Evolutionary conservation across 176 grass and related monocot genomes (phyloP).

Genomic region (Secale cereale): DNA sequence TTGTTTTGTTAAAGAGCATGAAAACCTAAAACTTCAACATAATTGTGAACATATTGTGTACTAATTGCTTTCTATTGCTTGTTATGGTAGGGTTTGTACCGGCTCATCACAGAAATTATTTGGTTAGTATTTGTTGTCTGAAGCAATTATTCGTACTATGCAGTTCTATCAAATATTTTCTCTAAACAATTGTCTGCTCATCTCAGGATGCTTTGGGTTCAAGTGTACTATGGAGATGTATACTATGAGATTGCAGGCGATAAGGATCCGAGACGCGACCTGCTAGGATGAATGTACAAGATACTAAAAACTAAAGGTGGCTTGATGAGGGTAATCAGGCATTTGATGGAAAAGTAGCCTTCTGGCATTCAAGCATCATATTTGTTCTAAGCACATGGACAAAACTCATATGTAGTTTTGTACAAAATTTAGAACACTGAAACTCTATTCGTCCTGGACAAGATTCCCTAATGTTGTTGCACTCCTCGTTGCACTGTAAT

Average conservation of each 20-base stretch:
- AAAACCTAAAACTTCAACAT: neutral
- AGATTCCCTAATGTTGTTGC: too few relatives aligned
- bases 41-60: neutral
- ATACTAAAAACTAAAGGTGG: conserved; percentile 2
- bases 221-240: neutral
- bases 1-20: neutral
- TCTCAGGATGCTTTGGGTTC: neutral
- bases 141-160: neutral
- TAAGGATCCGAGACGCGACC: neutral
- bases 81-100: neutral
- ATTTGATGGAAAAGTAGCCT: neutral
- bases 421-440: too few relatives aligned
- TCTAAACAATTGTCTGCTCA: neutral
- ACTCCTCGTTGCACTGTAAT: too few relatives aligned
- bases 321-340: neutral
- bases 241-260: neutral
- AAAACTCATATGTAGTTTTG: too few relatives aligned
- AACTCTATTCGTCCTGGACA: too few relatives aligned
- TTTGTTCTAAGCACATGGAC: too few relatives aligned
- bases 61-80: neutral
- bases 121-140: neutral
- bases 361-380: too few relatives aligned
- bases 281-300: conserved; percentile 11
- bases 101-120: neutral
- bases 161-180: neutral